Evolutionary conservation across 768 basidiomycete species (phyloP), one percentile per base, ranked within the genome.

Genomic region (Lyophyllum semitale): DNA sequence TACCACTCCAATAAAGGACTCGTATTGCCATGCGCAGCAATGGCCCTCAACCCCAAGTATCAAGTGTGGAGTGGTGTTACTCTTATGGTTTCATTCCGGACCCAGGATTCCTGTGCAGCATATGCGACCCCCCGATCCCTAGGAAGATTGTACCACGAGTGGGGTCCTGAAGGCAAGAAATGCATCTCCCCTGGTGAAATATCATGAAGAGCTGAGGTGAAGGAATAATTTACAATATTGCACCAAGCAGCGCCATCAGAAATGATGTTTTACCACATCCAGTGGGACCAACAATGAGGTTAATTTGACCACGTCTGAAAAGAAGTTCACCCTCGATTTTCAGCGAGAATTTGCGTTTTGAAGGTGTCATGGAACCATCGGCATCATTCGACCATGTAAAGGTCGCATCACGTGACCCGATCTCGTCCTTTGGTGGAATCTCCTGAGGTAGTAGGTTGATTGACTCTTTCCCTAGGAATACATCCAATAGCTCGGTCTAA

Each of bases 101-200:
- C 85, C 91, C 91, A 95, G 4, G 88, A 84, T 65, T 93, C 90
- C 66, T 95, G 92, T 3, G 88, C 87, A 6, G 88, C 88, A 65
- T 90, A 93, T 2, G 90, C 85, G 35, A 95, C 79, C 5, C 91
- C 90, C 1, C 77, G 77, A 3, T 71, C 72, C 2, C 89, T 75
- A 23, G 91, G 91, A 6, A 93, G 79, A 58, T 82, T 84, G 68
- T 79, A 89, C 79, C 82, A 88, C 0, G 88, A 84, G 41, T 81
- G 77, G 1, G 80, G 73, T 8, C 71, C 66, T 8, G 72, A 71
- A 1, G 78, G 80, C 9, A 78, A 68, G 62, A 83, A 85, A 65
- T 88, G 84, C 84, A 90, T 83, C 68, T 89, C 87, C 27, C 85
- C 79, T 77, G 48, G 2, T 11, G 23, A 30, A 32, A 18, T 11